Evolutionary conservation across 305 asterid species (phyloP).

Genomic region (Petunia hybrid): DNA sequence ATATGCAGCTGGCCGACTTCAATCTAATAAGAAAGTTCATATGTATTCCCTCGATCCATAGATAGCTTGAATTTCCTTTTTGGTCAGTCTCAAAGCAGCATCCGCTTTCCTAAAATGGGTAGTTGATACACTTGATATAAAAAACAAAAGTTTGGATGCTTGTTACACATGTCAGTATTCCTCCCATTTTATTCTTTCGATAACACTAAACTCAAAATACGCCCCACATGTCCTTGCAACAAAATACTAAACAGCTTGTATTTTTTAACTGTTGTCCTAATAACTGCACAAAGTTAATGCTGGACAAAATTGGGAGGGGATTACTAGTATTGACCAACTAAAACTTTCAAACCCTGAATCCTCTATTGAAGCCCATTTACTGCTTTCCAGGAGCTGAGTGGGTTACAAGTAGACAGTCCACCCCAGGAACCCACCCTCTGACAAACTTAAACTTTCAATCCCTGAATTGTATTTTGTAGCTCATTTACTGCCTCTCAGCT

Average conservation of each 20-base stretch:
- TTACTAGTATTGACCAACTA: conserved; percentile 1
- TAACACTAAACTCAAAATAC: not conserved
- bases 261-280: not conserved
- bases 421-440: not conserved
- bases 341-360: not conserved
- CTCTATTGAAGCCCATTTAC: not conserved
- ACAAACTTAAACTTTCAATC: not conserved
- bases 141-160: not conserved
- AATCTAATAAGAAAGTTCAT: conserved; percentile 2
- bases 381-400: conserved; percentile 1
- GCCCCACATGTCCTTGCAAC: not conserved
- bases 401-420: not conserved
- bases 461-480: not conserved
- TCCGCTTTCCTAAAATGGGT: not conserved
- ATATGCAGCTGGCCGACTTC: conserved; percentile 11
- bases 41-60: not conserved
- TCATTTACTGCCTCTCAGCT: conserved; percentile 17
- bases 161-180: not conserved
- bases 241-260: not conserved
- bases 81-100: not conserved
- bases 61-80: not conserved
- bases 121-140: not conserved
- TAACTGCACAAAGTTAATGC: not conserved
- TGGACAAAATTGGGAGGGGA: conserved; percentile 3
- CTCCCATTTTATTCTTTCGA: conserved; percentile 6